These are phyloP conservation scores for Cladorrhinum sp. DNA, from an alignment of 2,329 filamentous ascomycete species.

Conservation along the genomic window DNA sequence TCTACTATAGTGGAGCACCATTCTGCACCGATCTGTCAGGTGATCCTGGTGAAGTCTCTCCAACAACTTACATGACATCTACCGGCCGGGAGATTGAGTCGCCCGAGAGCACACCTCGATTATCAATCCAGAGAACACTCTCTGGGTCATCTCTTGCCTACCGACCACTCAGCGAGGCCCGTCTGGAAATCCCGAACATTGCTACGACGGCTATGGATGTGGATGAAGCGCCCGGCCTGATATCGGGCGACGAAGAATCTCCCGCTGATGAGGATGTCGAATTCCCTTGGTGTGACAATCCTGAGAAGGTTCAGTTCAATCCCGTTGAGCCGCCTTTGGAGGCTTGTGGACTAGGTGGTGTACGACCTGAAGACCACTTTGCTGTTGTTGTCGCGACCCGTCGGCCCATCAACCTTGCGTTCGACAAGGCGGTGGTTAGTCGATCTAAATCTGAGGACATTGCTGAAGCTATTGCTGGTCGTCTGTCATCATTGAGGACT, in stretches of 20 bases:
- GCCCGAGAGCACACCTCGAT: constrained; percentile 14
- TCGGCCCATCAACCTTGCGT: constrained; percentile 5
- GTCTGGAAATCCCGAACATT: constrained; percentile 19
- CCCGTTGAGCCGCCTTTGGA: constrained; percentile 53
- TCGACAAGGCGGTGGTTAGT: background rate
- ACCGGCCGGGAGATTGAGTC: constrained; percentile 37
- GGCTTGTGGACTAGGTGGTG: constrained; percentile 57
- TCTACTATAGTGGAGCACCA: constrained; percentile 76
- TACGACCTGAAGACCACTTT: constrained; percentile 64
- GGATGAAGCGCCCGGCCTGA: constrained; percentile 31
- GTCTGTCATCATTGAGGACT: constrained; percentile 43
- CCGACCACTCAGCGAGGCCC: constrained; percentile 47
- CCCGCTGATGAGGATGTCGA: constrained; percentile 42
- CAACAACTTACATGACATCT: constrained; percentile 49
- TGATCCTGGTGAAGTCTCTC: constrained; percentile 52
- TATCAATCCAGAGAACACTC: constrained; percentile 36
- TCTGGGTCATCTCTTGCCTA: constrained; percentile 52
- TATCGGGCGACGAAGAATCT: constrained; percentile 34
- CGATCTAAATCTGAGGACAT: constrained; percentile 19
- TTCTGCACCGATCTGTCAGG: constrained; percentile 80
- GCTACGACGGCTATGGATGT: constrained; percentile 26
- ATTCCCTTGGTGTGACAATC: constrained; percentile 45
- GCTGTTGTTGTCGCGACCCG: constrained; percentile 52
- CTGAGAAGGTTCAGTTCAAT: constrained; percentile 38
- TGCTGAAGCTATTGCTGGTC: constrained; percentile 40